A percentile compares a stretch with the other conserved stretches of the same genome.
These are phyloP conservation scores for Neckera pumila DNA, from an alignment of 225 moss, liverwort and hornwort genomes.

Conservation along the genomic window DNA sequence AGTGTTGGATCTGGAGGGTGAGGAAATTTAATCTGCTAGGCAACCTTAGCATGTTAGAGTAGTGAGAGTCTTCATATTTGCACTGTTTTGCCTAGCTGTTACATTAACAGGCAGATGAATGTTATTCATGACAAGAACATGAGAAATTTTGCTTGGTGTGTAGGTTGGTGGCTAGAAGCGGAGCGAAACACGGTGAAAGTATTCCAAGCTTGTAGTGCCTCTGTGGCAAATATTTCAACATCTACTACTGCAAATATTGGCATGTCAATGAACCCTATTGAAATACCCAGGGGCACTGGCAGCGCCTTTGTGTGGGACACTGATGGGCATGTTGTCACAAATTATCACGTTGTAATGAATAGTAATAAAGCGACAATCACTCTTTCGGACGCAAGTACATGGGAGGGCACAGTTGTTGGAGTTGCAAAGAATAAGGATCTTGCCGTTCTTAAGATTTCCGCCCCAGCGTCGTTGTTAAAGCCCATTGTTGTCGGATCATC, in stretches of 20 bases:
- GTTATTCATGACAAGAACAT: not conserved
- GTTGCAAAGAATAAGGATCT: slow-evolving; percentile 52
- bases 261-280: slow-evolving; percentile 52
- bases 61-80: not conserved
- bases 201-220: slow-evolving; percentile 30
- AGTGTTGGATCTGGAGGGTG: not conserved
- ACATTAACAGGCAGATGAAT: not conserved
- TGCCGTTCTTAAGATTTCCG: slow-evolving; percentile 42
- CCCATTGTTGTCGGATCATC: slow-evolving; percentile 50
- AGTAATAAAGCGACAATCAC: slow-evolving; percentile 42
- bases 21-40: not conserved
- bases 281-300: slow-evolving; percentile 48
- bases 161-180: slow-evolving; percentile 52
- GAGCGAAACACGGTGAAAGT: slow-evolving; percentile 57
- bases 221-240: slow-evolving; percentile 44
- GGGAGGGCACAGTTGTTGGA: slow-evolving; percentile 49
- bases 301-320: slow-evolving; percentile 54
- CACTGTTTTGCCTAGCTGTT: not conserved
- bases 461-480: slow-evolving; percentile 24
- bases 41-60: not conserved
- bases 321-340: slow-evolving; percentile 49
- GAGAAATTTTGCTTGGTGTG: not conserved
- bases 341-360: slow-evolving; percentile 51
- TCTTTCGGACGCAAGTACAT: slow-evolving; percentile 40
- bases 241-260: slow-evolving; percentile 32